Conservation (phyloP, 352 stramenopile genomes). For the Phytopythium mirpurense region DNA sequence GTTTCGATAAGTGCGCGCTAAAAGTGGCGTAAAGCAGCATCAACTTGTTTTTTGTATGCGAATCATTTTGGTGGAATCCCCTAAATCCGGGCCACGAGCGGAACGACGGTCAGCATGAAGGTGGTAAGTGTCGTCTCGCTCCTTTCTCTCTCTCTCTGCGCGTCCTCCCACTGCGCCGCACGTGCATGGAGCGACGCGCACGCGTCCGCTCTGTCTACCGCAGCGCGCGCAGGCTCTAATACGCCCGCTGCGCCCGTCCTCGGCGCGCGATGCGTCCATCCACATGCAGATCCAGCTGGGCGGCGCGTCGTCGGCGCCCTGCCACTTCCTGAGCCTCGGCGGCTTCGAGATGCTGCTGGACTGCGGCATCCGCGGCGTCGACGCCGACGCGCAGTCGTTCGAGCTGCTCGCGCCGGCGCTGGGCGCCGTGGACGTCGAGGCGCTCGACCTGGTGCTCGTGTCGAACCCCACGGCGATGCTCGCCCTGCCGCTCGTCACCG, state of each 20-base stretch:
- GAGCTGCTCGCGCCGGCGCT: constrained; percentile 30
- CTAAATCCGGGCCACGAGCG: too few relatives aligned
- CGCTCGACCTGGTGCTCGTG: constrained; percentile 67
- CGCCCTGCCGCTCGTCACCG: constrained; percentile 68
- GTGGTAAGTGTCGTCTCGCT: not conserved
- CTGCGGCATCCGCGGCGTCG: constrained; percentile 42
- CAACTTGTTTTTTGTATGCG: too few relatives aligned
- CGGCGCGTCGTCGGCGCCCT: constrained; percentile 58
- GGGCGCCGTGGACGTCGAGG: constrained; percentile 43
- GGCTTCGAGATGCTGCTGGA: constrained; percentile 81
- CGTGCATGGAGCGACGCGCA: too few relatives aligned
- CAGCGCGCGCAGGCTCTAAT: not conserved
- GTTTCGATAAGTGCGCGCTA: too few relatives aligned
- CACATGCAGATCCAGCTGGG: constrained; percentile 65
- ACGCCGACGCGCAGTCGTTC: constrained; percentile 13
- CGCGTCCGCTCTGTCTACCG: too few relatives aligned
- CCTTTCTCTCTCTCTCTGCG: not conserved
- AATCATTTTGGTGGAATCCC: not conserved
- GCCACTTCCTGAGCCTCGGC: constrained; percentile 75
- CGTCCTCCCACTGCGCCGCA: too few relatives aligned
- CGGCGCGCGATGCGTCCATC: too few relatives aligned
- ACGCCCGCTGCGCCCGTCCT: too few relatives aligned
- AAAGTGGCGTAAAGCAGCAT: too few relatives aligned
- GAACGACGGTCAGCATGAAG: too few relatives aligned
- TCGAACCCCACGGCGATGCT: constrained; percentile 71